Conservation (phyloP, 2,329 filamentous ascomycete genomes). For the Sclerotinia trifoliorum region DNA sequence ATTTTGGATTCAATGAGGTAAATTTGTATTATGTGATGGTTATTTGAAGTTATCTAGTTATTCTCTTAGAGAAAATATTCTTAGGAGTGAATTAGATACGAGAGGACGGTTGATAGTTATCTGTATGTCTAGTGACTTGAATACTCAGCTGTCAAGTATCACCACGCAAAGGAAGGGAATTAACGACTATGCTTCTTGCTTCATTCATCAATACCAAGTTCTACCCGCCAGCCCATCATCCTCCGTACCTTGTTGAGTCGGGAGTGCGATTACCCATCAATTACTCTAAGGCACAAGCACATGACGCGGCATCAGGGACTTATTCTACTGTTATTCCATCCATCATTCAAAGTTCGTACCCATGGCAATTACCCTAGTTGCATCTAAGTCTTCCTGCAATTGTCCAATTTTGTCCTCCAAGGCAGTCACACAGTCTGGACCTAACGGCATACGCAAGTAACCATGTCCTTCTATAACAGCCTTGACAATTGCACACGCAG, state of each 20-base stretch:
- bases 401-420: conserved; percentile 15
- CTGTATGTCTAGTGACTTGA: neutral
- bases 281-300: too few species aligned
- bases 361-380: neutral
- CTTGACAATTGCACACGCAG: conserved; percentile 23
- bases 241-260: too few species aligned
- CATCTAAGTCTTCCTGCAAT: neutral
- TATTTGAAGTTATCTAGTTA: too few species aligned
- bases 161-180: neutral
- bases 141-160: neutral
- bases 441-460: conserved; percentile 33
- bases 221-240: neutral
- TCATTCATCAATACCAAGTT: neutral
- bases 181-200: neutral
- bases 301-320: neutral
- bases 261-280: neutral
- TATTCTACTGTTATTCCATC: neutral
- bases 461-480: neutral
- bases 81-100: too few species aligned
- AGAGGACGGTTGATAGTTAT: too few species aligned
- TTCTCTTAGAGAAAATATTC: too few species aligned
- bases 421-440: neutral
- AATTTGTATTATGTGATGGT: too few species aligned
- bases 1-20: too few species aligned
- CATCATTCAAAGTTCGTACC: neutral